phyloP scores from a whole-genome alignment of 208 protist species.

The Leishmania amazonensis region DNA sequence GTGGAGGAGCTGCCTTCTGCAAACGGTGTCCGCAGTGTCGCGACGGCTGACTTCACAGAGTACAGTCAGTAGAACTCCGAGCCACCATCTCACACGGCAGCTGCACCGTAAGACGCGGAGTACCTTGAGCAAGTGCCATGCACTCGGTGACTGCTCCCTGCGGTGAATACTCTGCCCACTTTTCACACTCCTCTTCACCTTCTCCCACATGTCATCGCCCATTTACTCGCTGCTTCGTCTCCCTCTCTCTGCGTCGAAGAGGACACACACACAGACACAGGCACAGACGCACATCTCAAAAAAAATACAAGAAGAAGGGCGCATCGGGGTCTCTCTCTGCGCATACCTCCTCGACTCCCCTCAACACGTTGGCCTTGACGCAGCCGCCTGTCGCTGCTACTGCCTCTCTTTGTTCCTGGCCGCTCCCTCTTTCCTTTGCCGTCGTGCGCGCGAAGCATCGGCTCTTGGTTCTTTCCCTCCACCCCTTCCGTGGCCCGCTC shows the following conservation, averaged over 20 bases:
- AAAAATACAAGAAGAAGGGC: neutral
- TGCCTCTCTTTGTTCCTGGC: conserved; percentile 10
- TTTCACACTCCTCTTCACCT: neutral
- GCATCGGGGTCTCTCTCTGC: neutral
- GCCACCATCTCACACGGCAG: neutral
- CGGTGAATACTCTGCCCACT: no score
- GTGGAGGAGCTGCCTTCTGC: neutral
- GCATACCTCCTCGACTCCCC: neutral
- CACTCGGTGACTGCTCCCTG: neutral
- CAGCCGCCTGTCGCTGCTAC: neutral
- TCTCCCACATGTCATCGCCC: no score
- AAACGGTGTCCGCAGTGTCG: neutral
- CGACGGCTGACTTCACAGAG: neutral
- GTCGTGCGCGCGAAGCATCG: neutral
- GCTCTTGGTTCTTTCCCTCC: neutral
- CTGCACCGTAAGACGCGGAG: neutral
- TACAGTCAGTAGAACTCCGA: neutral
- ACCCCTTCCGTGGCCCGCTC: neutral
- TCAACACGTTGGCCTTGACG: no score
- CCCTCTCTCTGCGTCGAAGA: neutral
- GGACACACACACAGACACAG: neutral
- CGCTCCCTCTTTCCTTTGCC: conserved; percentile 5
- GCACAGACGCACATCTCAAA: neutral
- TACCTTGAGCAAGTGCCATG: neutral
- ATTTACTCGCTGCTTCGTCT: neutral